Evolutionary conservation across 441 rosid species (phyloP).

Genomic region (Metrosideros polymorpha): DNA sequence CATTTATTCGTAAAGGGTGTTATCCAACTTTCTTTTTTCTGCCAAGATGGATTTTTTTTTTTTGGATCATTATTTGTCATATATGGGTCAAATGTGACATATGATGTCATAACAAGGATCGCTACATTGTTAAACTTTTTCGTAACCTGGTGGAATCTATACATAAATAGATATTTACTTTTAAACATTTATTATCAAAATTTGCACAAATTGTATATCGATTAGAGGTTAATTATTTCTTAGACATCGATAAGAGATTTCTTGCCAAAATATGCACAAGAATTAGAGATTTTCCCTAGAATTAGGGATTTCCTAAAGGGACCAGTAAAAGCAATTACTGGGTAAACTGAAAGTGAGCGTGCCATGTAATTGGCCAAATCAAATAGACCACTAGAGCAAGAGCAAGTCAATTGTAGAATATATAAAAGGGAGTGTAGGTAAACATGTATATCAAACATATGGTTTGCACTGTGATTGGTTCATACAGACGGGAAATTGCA

Average conservation of each 20-base stretch:
- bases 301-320: not conserved
- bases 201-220: too few species aligned
- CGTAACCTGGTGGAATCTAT: not conserved
- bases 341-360: too few species aligned
- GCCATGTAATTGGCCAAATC: too few species aligned
- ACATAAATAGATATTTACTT: not conserved
- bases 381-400: too few species aligned
- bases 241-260: not conserved
- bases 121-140: not conserved
- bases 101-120: not conserved
- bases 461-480: not conserved
- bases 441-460: not conserved
- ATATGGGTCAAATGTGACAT: not conserved
- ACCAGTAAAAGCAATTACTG: not conserved
- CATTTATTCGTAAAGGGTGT: not conserved
- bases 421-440: too few species aligned
- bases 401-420: too few species aligned
- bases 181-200: not conserved
- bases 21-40: not conserved
- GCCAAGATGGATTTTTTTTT: not conserved
- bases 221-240: not conserved
- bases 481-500: not conserved
- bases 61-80: not conserved
- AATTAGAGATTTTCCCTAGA: not conserved
- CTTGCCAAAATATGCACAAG: not conserved